Conservation (phyloP, 441 rosid species). For the Adansonia madagascariensis region DNA sequence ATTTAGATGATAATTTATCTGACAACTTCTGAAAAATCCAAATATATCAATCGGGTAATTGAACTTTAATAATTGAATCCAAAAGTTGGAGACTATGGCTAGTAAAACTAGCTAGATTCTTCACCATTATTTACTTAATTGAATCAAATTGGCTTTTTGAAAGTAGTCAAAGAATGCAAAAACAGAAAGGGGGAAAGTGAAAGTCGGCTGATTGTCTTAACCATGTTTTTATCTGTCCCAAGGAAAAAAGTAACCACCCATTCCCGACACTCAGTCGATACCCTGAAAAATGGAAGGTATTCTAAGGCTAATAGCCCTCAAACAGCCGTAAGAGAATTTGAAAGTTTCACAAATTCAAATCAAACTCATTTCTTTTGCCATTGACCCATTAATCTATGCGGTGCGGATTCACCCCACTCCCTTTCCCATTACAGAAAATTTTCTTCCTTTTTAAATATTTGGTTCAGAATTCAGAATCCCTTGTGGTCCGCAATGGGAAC, state of each 20-base stretch:
- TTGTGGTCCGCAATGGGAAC: conserved; percentile 14
- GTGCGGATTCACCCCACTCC: neutral
- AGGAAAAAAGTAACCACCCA: neutral
- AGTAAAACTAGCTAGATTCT: too few relatives aligned
- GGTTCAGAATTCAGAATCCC: neutral
- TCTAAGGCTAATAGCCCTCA: neutral
- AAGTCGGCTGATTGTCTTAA: conserved; percentile 28
- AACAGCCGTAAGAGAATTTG: neutral
- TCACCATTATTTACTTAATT: neutral
- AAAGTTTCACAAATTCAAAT: neutral
- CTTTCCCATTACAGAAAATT: neutral
- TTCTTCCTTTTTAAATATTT: neutral
- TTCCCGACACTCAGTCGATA: neutral
- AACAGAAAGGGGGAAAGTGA: neutral
- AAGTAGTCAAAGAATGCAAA: conserved; percentile 25
- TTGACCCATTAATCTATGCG: neutral
- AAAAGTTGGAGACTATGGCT: conserved; percentile 2
- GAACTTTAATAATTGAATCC: neutral
- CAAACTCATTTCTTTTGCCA: conserved; percentile 2
- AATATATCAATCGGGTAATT: neutral
- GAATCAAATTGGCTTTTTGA: neutral
- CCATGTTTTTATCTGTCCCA: conserved; percentile 25
- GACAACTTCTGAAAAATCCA: neutral
- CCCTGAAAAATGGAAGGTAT: too few relatives aligned
- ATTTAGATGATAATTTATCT: neutral